phyloP scores from a whole-genome alignment of 495 filamentous ascomycete genomes.

The Pyrenula aspistea region DNA sequence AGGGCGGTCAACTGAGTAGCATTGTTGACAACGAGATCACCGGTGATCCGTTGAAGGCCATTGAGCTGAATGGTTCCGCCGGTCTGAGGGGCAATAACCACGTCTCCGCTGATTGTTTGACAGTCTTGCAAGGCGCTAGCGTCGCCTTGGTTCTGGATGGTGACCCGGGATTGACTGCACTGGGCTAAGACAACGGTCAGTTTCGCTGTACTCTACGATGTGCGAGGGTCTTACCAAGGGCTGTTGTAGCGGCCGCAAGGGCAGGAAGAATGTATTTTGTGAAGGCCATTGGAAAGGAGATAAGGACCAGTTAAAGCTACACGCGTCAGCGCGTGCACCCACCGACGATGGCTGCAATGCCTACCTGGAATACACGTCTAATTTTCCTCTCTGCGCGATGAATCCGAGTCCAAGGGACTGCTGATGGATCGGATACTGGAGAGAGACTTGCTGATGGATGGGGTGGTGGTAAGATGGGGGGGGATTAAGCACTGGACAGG shows the following conservation, averaged over 20 bases:
- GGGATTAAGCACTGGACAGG: neutral
- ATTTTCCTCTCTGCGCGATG: neutral
- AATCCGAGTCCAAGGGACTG: neutral
- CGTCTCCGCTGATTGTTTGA: slow-evolving; percentile 52
- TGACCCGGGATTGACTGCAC: slow-evolving; percentile 26
- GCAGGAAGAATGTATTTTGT: slow-evolving; percentile 62
- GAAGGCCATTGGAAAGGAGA: slow-evolving; percentile 57
- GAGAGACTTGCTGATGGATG: neutral
- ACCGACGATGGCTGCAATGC: neutral
- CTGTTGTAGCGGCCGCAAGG: slow-evolving; percentile 52
- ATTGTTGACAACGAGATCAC: slow-evolving; percentile 50
- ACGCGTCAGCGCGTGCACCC: slow-evolving; percentile 7
- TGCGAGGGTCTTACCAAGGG: slow-evolving; percentile 61
- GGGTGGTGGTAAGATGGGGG: neutral
- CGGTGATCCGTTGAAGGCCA: slow-evolving; percentile 47
- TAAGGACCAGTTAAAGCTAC: slow-evolving; percentile 10
- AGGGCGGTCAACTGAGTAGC: slow-evolving; percentile 46
- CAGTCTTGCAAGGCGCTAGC: slow-evolving; percentile 56
- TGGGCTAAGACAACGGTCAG: slow-evolving; percentile 7
- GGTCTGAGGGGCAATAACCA: slow-evolving; percentile 48
- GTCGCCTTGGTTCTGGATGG: slow-evolving; percentile 59
- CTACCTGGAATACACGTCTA: neutral
- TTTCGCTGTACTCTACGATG: too few species aligned
- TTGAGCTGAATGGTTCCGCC: slow-evolving; percentile 32
- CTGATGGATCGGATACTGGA: neutral